Evolutionary conservation across 257 asterid genomes (phyloP), one percentile per base, ranked within the genome.

Genomic region (Solanum bulbocastanum): DNA sequence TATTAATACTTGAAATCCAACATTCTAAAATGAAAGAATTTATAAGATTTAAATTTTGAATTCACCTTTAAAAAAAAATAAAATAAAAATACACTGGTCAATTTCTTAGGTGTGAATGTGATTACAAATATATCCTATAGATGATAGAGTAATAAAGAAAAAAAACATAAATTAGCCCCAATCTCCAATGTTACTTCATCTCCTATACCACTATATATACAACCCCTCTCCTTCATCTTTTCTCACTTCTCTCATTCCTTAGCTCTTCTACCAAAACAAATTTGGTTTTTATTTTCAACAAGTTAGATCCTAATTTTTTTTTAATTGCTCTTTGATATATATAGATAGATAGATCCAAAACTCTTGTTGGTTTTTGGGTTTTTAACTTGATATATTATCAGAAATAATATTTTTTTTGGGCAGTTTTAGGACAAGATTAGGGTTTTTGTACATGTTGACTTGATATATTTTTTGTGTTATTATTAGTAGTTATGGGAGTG

Each of bases 161-260:
- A 30, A 22, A 81, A 46, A 46, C 20, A 5, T 16, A 9, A 81
- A 30, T 81, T 81, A 46, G 69, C 2, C 39, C 39, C 85, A 81
- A 52, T 49, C 42, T 44, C 85, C 68, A 46, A 30, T 46, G 69
- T 65, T 15, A 75, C 56, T 81, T 87, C 88, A 86, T 90, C 37
- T 46, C 74, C 86, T 84, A 75, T 3, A 65, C 89, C 92, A 89
- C 89, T 90, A 93, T 92, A 91, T 87, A 90, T 72, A 71, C 35
- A 52, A 71, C 42, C 76, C 92, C 87, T 81, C 69, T 81, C 85
- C 85, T 18, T 3, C 10, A 16, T 9, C 42, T 46, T 2, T 81
- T 5, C 68, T 49, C 85, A 81, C 85, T 10, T 30, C 27, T 44
- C 25, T 62, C 15, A 4, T 23, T 62, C 20, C 1, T 20, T 58